Evolutionary conservation across 495 filamentous ascomycete species (phyloP).

Genomic region (Bombardia bombarda): DNA sequence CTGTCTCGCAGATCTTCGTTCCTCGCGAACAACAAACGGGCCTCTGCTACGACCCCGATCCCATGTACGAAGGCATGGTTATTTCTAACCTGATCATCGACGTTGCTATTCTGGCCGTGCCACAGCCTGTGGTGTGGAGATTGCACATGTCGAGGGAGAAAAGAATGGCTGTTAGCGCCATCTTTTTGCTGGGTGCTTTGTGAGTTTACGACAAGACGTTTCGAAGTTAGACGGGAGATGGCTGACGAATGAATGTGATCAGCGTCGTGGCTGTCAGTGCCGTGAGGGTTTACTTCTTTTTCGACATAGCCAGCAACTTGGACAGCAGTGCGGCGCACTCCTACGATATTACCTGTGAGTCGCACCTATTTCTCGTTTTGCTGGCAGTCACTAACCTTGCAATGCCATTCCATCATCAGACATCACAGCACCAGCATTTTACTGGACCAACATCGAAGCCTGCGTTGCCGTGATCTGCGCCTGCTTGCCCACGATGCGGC

Average conservation of each 20-base stretch:
- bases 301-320: no score
- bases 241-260: no score
- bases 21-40: not conserved
- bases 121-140: not conserved
- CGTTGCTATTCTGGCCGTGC: not conserved
- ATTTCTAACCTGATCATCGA: not conserved
- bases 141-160: not conserved
- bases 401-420: no score
- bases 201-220: no score
- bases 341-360: no score
- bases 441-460: not conserved
- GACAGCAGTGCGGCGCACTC: no score
- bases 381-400: no score
- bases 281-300: no score
- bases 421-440: not conserved
- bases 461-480: not conserved
- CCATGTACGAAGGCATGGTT: not conserved
- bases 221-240: no score
- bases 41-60: not conserved
- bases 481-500: not conserved
- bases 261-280: no score
- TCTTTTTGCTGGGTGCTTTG: not conserved
- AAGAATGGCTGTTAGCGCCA: not conserved
- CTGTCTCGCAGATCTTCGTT: not conserved
- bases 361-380: no score